A percentile compares a stretch with the other conserved stretches of the same genome.
phyloP scores from a whole-genome alignment of 805 yeast species.

The Monosporozyma aerobia region DNA sequence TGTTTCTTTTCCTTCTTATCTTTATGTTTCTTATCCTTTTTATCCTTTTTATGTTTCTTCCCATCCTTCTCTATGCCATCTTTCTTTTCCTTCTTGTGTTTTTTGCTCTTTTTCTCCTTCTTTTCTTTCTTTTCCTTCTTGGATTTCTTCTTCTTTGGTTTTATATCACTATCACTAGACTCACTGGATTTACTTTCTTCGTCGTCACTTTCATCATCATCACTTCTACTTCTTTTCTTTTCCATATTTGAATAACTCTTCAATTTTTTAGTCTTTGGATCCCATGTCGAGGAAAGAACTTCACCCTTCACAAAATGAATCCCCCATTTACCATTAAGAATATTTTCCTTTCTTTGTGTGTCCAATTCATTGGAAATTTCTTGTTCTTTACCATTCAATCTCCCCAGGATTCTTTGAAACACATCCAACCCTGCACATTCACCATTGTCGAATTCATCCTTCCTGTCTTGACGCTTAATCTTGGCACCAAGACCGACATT shows the following conservation, averaged over 20 bases:
- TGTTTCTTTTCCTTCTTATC: conserved; percentile 26
- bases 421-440: conserved; percentile 89
- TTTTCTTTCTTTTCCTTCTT: conserved; percentile 26
- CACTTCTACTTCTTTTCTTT: conserved; percentile 27
- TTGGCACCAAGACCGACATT: conserved; percentile 86
- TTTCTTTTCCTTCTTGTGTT: conserved; percentile 22
- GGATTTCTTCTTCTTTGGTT: conserved; percentile 16
- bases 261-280: conserved; percentile 41
- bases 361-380: conserved; percentile 57
- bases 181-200: conserved; percentile 2
- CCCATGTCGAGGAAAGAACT: conserved; percentile 75
- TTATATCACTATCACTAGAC: conserved; percentile 13
- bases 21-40: conserved; percentile 26
- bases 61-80: conserved; percentile 27
- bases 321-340: conserved; percentile 82
- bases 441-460: conserved; percentile 66
- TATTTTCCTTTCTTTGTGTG: conserved; percentile 54
- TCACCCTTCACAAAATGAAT: conserved; percentile 82
- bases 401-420: conserved; percentile 82
- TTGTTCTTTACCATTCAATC: conserved; percentile 79
- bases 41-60: conserved; percentile 22
- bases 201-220: conserved; percentile 15
- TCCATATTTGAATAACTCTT: conserved; percentile 20
- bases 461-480: conserved; percentile 45
- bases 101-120: conserved; percentile 20